These are phyloP conservation scores for Ilyonectria sp. DNA, from an alignment of 2,329 filamentous ascomycete species.

Conservation along the genomic window DNA sequence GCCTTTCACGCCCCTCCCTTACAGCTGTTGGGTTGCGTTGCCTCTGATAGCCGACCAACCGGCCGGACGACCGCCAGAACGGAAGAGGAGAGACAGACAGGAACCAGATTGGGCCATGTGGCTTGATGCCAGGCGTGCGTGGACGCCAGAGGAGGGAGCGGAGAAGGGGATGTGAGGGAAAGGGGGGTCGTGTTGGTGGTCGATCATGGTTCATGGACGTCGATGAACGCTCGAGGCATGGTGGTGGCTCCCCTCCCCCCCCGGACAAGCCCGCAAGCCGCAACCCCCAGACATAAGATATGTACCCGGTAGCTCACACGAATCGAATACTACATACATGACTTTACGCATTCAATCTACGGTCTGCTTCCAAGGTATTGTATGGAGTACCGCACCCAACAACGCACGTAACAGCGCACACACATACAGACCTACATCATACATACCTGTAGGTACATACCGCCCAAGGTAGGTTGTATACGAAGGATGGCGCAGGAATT, in stretches of 20 bases:
- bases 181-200: slow-evolving; percentile 33
- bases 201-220: slow-evolving; percentile 46
- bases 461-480: not conserved
- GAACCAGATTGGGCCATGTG: slow-evolving; percentile 33
- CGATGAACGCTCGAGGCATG: slow-evolving; percentile 44
- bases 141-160: slow-evolving; percentile 13
- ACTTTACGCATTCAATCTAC: slow-evolving; percentile 13
- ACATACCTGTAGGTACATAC: not conserved
- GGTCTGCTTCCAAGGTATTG: slow-evolving; percentile 7
- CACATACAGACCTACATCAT: slow-evolving; percentile 7
- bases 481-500: no score
- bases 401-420: slow-evolving; percentile 16
- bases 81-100: slow-evolving; percentile 26
- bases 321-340: slow-evolving; percentile 12
- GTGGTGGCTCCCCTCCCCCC: slow-evolving; percentile 31
- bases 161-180: slow-evolving; percentile 7
- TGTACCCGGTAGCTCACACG: slow-evolving; percentile 6
- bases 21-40: slow-evolving; percentile 17
- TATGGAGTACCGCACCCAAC: slow-evolving; percentile 21
- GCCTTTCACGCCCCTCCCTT: slow-evolving; percentile 21
- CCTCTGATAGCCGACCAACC: slow-evolving; percentile 34
- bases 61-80: slow-evolving; percentile 33
- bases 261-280: slow-evolving; percentile 20
- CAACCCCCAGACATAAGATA: slow-evolving; percentile 22
- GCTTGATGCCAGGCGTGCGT: slow-evolving; percentile 30